Evolutionary conservation across 768 basidiomycete genomes (phyloP).

Genomic region (Suillus decipiens): DNA sequence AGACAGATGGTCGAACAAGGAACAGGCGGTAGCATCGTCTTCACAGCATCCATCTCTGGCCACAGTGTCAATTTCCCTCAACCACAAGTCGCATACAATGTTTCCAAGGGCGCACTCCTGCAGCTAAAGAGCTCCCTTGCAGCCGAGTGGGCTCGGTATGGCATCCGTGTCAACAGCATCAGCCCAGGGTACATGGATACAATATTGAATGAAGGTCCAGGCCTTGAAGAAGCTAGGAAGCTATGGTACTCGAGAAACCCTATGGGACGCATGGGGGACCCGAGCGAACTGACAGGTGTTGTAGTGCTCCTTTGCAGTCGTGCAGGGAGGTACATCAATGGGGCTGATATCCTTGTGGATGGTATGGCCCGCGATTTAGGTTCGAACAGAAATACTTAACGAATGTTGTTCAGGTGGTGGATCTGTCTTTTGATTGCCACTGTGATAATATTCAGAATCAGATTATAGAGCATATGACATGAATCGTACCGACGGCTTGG

Average conservation of each 20-base stretch:
- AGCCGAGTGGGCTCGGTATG: constrained; percentile 44
- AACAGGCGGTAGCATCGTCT: constrained; percentile 42
- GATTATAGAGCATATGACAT: background rate
- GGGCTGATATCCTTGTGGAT: constrained; percentile 43
- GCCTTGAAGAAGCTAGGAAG: constrained; percentile 32
- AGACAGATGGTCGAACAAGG: constrained; percentile 46
- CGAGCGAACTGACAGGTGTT: constrained; percentile 40
- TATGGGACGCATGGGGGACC: constrained; percentile 45
- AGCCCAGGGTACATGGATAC: constrained; percentile 49
- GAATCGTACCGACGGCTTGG: background rate
- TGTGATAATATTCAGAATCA: background rate
- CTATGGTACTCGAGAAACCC: constrained; percentile 43
- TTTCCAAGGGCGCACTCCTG: constrained; percentile 43
- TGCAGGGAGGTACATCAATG: constrained; percentile 46
- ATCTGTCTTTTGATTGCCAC: constrained; percentile 20
- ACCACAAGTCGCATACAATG: constrained; percentile 43
- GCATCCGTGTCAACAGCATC: constrained; percentile 45
- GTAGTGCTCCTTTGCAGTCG: constrained; percentile 44
- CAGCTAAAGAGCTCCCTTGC: constrained; percentile 42
- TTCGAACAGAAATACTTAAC: background rate
- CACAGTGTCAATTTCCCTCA: constrained; percentile 44
- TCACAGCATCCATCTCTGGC: constrained; percentile 45
- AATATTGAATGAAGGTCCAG: constrained; percentile 38
- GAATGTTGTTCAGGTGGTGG: constrained; percentile 20
- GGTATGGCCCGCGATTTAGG: constrained; percentile 29